phyloP scores from a whole-genome alignment of 805 yeast species.

The Saccharomycopsis sp. region DNA sequence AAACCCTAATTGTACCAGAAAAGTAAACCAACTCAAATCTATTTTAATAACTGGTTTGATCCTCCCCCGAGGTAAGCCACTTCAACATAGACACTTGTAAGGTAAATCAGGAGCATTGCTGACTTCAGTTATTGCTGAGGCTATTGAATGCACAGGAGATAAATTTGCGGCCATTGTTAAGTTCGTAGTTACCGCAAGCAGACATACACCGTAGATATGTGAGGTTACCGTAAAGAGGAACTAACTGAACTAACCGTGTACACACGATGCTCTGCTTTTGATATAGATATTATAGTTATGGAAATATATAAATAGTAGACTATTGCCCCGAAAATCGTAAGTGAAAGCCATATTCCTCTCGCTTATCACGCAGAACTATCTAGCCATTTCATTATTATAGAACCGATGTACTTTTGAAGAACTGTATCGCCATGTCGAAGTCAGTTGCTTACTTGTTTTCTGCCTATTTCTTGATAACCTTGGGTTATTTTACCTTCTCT shows the following conservation, averaged over 20 bases:
- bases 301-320: too few species aligned
- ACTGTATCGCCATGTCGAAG: neutral
- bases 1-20: too few species aligned
- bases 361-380: too few species aligned
- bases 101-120: neutral
- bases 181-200: neutral
- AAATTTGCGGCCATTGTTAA: too few species aligned
- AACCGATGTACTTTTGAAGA: neutral
- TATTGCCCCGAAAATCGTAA: too few species aligned
- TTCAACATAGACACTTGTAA: neutral
- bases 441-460: neutral
- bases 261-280: too few species aligned
- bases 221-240: neutral
- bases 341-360: too few species aligned
- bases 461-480: constrained; percentile 1
- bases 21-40: neutral
- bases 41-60: neutral
- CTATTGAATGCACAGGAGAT: too few species aligned
- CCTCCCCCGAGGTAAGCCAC: neutral
- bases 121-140: neutral
- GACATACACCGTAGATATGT: neutral
- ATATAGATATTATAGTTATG: too few species aligned
- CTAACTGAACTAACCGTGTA: too few species aligned
- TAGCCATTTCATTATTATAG: neutral
- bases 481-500: neutral